Evolutionary conservation across 2,329 filamentous ascomycete species (phyloP), one percentile per base, ranked within the genome.

Genomic region (Karstenula rhodostoma): DNA sequence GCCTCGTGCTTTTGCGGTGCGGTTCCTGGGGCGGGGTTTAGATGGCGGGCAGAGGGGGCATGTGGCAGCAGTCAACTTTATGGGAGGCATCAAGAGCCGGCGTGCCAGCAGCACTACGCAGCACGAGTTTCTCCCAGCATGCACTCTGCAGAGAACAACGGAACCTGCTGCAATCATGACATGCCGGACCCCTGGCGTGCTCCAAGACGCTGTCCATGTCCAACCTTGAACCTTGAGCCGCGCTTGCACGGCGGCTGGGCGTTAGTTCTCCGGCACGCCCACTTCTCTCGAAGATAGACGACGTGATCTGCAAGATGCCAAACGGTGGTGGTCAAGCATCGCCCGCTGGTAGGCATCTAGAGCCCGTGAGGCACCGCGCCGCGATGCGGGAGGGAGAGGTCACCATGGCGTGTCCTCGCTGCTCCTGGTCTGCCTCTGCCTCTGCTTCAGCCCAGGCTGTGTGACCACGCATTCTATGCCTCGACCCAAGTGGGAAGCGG

Each of bases 201-300:
- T 61, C 63, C 63, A 66, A 66, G 62, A 56, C 53, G 52, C 27
- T 68, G 63, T 66, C 58, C 58, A 59, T 68, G 61, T 52, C 57
- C 68, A 70, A 69, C 71, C 67, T 64, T 9, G 37, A 40, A n/a
- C 37, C 37, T 40, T 40, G 37, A 60, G 62, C 62, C 42, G 19
- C 8, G 47, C 47, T 56, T 44, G 56, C 56, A 62, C 62, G 46
- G 61, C 50, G 55, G 59, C 19, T 56, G 56, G 55, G 67, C 65
- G 62, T 66, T 69, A 67, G 64, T 63, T 59, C 55, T 44, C 67
- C 69, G 67, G 69, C 65, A 68, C 61, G 64, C 63, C 60, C 58
- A 59, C 57, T 49, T 10, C 12, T 63, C 67, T 65, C 57, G 67
- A 66, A 75, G n/a, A 75, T 76, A 76, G 72, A 61, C 68, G 60